phyloP scores from a whole-genome alignment of 169 alveolate species.

The Plasmodium vivax region DNA sequence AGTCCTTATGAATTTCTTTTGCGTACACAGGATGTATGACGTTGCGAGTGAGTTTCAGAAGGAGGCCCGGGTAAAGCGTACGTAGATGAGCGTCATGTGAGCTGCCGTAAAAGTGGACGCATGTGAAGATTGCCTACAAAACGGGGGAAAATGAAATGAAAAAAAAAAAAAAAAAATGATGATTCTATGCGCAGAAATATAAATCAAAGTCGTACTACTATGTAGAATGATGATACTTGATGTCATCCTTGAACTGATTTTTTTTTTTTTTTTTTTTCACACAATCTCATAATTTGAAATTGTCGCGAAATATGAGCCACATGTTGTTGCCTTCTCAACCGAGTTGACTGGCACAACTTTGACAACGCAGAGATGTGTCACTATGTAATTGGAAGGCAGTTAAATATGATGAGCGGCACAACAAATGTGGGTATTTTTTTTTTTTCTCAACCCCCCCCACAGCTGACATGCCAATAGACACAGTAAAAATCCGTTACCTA shows the following conservation, averaged over 20 bases:
- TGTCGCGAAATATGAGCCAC: neutral
- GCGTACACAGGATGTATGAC: constrained; percentile 72
- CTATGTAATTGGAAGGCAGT: neutral
- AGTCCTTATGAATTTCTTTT: constrained; percentile 66
- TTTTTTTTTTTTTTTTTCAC: constrained; percentile 43
- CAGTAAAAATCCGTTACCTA: constrained; percentile 56
- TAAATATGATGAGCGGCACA: neutral
- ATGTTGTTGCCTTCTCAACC: neutral
- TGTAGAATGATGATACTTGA: constrained; percentile 64
- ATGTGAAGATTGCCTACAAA: too few species aligned
- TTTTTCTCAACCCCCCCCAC: neutral
- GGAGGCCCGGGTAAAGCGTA: constrained; percentile 64
- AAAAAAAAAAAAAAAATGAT: constrained; percentile 40
- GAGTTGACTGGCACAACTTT: neutral
- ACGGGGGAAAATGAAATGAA: neutral
- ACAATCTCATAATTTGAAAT: neutral
- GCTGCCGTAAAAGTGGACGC: too few species aligned
- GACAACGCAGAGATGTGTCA: neutral
- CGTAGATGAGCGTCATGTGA: neutral
- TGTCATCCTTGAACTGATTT: constrained; percentile 76
- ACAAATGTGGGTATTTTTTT: neutral
- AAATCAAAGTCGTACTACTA: constrained; percentile 62
- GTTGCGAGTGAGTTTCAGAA: constrained; percentile 70
- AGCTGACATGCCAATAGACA: constrained; percentile 74
- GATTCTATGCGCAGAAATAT: constrained; percentile 52